Evolutionary conservation across 331 rosid species (phyloP).

Genomic region (Malus hybrid): DNA sequence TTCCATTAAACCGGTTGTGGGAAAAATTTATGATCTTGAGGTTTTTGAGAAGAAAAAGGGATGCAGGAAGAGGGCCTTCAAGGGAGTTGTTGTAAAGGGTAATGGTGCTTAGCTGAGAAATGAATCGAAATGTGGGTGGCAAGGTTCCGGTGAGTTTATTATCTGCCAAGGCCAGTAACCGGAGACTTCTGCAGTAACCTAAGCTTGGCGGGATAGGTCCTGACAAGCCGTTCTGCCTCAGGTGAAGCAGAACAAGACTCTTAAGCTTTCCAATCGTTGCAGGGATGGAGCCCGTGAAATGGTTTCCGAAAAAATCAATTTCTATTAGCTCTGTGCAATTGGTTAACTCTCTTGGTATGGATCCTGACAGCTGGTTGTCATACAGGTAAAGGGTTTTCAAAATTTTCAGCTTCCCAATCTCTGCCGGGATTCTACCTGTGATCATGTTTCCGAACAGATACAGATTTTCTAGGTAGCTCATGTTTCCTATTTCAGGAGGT

Average conservation of each 20-base stretch:
- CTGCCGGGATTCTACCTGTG: slow-evolving; percentile 59
- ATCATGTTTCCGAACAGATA: slow-evolving; percentile 65
- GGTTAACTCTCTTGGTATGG: slow-evolving; percentile 72
- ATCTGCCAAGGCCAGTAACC: slow-evolving; percentile 83
- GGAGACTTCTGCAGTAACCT: slow-evolving; percentile 77
- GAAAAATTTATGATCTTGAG: slow-evolving; percentile 80
- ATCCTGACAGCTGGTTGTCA: slow-evolving; percentile 82
- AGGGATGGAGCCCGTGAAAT: slow-evolving; percentile 73
- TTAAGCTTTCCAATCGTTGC: slow-evolving; percentile 68
- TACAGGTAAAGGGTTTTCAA: slow-evolving; percentile 63
- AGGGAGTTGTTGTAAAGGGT: slow-evolving; percentile 95
- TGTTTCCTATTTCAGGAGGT: slow-evolving; percentile 72
- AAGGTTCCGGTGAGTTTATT: slow-evolving; percentile 71
- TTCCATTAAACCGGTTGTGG: slow-evolving; percentile 71
- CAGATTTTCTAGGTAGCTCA: slow-evolving; percentile 52
- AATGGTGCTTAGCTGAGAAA: slow-evolving; percentile 58
- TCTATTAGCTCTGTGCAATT: slow-evolving; percentile 64
- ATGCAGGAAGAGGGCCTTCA: slow-evolving; percentile 79
- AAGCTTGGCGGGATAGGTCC: slow-evolving; percentile 95
- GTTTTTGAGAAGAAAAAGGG: slow-evolving; percentile 63
- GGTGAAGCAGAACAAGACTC: slow-evolving; percentile 67
- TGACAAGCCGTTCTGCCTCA: slow-evolving; percentile 81
- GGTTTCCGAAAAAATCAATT: slow-evolving; percentile 89
- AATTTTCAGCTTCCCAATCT: slow-evolving; percentile 68
- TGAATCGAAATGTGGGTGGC: slow-evolving; percentile 74